Base-by-base conservation (phyloP, 257 asterid species). In the Perilla frutescens region DNA sequence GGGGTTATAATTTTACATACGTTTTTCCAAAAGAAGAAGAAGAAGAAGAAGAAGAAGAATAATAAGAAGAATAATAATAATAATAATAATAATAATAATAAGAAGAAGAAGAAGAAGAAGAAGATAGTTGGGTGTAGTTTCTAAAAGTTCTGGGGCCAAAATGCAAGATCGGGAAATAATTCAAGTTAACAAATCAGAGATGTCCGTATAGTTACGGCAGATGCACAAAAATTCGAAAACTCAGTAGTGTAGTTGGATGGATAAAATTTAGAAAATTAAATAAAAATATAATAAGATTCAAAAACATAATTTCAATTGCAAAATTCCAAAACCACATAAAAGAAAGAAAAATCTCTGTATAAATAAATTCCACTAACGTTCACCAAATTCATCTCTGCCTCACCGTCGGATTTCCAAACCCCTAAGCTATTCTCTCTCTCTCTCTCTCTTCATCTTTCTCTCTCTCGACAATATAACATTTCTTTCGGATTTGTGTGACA, bases 331-430 rank as follows among this genome's bases (percentile, higher is more conserved):
- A 41, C 77, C 71, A 62, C 64, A 62, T 3, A 73, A 62, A 62
- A 40, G 8, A 40, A 60, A 62, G 7, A 61, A 37, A n/a, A 12
- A 29, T 6, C 11, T 0, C 36, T 39, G 36, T 41, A 73, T 73
- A 73, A 73, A 73, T 73, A 73, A 73, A 64, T 55, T 65, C 72
- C 29, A 73, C 26, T 32, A 63, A 63, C 77, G 66, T 73, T 54
- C 64, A 62, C 20, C 66, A 41, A 41, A 53, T 63, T 54, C 58
- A 43, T 32, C 57, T 57, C 75, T 67, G 29, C 65, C 43, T 66
- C 57, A 62, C 74, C 62, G 60, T 76, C 73, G 36, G 68, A 71
- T 66, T 71, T 72, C 66, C 71, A 41, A 71, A 41, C 60, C 81
- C 71, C 32, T 6, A 54, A 8, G 1, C 63, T 34, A 8, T 8